These are phyloP conservation scores for Aspergillus bertholletiae DNA, from an alignment of 495 filamentous ascomycete species.

Conservation along the genomic window DNA sequence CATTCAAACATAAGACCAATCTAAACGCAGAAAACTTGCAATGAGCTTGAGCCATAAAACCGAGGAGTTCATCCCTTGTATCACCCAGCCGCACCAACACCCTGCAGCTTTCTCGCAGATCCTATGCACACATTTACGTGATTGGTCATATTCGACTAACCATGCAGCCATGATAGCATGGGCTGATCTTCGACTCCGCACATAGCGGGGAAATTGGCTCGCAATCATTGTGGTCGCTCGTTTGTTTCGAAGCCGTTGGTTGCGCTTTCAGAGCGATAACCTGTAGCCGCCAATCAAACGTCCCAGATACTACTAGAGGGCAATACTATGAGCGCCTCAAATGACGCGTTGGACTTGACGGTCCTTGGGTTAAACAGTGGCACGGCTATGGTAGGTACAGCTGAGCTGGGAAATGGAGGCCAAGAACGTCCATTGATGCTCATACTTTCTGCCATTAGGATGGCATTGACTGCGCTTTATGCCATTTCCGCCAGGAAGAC, in stretches of 20 bases:
- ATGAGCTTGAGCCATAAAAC: neutral
- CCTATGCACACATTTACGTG: neutral
- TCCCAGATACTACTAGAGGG: neutral
- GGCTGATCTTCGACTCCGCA: neutral
- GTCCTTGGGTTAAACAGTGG: constrained; percentile 51
- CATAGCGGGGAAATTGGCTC: constrained; percentile 14
- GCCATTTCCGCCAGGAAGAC: constrained; percentile 46
- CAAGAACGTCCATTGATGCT: no score
- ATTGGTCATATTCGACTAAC: neutral
- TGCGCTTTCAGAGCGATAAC: neutral
- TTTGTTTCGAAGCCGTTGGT: neutral
- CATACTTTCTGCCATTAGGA: constrained; percentile 20
- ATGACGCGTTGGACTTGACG: constrained; percentile 31
- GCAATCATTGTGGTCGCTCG: constrained; percentile 3
- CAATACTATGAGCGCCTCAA: neutral
- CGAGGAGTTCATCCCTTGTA: neutral
- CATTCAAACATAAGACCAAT: no score
- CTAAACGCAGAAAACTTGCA: no score
- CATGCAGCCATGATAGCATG: neutral
- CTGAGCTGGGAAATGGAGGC: neutral
- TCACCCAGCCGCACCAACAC: neutral
- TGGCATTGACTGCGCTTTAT: constrained; percentile 51
- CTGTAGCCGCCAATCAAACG: neutral
- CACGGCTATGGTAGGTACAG: constrained; percentile 32
- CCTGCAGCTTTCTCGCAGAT: neutral